Percentiles rank a stretch among this genome's conserved stretches.
Evolutionary conservation across 306 rosid species (phyloP).

Genomic region (Cucurbita argyrosperma): DNA sequence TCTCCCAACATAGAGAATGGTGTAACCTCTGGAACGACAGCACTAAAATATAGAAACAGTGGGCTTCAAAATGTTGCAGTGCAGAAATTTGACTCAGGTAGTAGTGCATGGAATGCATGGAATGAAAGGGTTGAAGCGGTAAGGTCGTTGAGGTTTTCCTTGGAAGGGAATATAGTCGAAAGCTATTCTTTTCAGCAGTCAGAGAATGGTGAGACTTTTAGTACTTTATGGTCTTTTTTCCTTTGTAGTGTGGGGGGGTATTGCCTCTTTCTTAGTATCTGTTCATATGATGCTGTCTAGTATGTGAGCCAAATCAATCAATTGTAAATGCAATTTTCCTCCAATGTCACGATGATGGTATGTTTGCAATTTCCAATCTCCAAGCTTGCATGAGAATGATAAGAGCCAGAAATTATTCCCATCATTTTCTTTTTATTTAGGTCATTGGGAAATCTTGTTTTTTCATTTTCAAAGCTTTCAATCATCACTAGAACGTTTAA

Average conservation of each 20-base stretch:
- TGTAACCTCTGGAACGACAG: slow-evolving; percentile 3
- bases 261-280: neutral
- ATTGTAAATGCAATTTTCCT: too few relatives aligned
- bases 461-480: neutral
- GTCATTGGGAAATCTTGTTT: neutral
- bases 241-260: neutral
- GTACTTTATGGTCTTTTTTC: neutral
- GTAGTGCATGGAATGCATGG: slow-evolving; percentile 73
- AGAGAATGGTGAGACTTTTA: slow-evolving; percentile 29
- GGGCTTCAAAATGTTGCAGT: slow-evolving; percentile 15
- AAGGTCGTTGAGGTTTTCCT: slow-evolving; percentile 61
- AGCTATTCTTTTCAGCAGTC: slow-evolving; percentile 15
- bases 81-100: slow-evolving; percentile 17
- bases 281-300: neutral
- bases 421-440: neutral
- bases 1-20: slow-evolving; percentile 14
- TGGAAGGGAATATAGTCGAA: slow-evolving; percentile 52
- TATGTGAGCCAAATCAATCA: too few relatives aligned
- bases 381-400: neutral
- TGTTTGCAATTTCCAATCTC: neutral
- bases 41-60: slow-evolving; percentile 13
- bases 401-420: neutral
- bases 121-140: slow-evolving; percentile 67
- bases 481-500: neutral
- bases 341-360: neutral